Conservation (phyloP, 345 rosid species). For the Gossypium raimondii region DNA sequence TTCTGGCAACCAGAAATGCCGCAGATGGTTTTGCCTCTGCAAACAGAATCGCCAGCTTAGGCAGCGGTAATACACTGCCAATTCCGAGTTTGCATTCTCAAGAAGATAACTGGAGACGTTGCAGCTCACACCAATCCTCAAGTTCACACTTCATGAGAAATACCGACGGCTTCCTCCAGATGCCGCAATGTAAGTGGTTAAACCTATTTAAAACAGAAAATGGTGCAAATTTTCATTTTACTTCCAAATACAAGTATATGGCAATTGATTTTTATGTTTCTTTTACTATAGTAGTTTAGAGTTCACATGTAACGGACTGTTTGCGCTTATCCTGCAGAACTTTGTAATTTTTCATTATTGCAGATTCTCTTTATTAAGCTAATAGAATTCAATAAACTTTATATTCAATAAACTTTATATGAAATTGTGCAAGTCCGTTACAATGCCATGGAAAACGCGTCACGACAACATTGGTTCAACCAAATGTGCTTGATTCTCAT, state of each 20-base stretch:
- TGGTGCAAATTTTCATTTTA: neutral
- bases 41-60: conserved; percentile 14
- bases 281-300: neutral
- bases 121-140: conserved; percentile 27
- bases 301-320: neutral
- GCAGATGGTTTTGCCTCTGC: conserved; percentile 20
- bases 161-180: conserved; percentile 23
- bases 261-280: neutral
- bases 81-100: conserved; percentile 31
- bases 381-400: neutral
- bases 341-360: neutral
- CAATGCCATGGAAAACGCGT: neutral
- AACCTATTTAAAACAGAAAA: neutral
- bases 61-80: conserved; percentile 18
- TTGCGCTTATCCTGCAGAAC: neutral
- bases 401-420: neutral
- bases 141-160: conserved; percentile 27
- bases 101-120: conserved; percentile 20
- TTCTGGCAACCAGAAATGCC: conserved; percentile 22
- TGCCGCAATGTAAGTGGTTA: conserved; percentile 28
- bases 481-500: neutral
- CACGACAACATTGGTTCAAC: neutral
- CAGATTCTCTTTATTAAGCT: neutral
- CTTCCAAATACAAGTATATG: neutral
- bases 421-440: neutral